Conservation (phyloP, 495 filamentous ascomycete genomes). For the Aspergillus baeticus region DNA sequence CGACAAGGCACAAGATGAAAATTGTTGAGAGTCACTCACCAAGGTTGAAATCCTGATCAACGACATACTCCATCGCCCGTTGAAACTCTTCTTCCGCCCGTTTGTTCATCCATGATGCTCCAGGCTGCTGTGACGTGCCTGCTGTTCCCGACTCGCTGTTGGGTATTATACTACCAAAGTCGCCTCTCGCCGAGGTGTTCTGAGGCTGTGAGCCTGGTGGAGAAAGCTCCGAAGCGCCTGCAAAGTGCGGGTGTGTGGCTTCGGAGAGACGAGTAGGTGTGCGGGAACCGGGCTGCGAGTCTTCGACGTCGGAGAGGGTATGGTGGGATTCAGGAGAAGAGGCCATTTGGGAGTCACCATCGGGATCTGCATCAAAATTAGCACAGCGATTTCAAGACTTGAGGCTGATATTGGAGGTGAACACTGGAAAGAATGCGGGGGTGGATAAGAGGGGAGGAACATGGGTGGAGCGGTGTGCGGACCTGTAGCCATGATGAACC, state of each 20-base stretch:
- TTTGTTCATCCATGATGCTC: constrained; percentile 58
- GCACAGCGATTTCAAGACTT: not conserved
- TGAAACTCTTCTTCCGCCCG: constrained; percentile 62
- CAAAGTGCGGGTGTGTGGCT: constrained; percentile 18
- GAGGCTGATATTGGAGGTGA: not conserved
- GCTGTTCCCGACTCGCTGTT: not conserved
- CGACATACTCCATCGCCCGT: constrained; percentile 44
- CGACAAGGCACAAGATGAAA: no score
- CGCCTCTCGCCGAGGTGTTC: constrained; percentile 8
- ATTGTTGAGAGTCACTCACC: constrained; percentile 27
- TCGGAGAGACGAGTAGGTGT: constrained; percentile 33
- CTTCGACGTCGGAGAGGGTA: constrained; percentile 26
- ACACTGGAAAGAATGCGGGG: constrained; percentile 6
- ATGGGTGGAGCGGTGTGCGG: constrained; percentile 6
- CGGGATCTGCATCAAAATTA: constrained; percentile 36
- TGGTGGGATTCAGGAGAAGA: constrained; percentile 47
- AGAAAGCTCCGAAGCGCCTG: constrained; percentile 44
- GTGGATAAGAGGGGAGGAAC: not conserved
- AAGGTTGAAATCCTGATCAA: constrained; percentile 49
- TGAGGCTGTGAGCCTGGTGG: constrained; percentile 54
- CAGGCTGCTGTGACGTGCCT: constrained; percentile 25
- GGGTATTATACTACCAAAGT: not conserved
- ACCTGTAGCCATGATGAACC: constrained; percentile 7
- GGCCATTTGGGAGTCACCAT: constrained; percentile 60
- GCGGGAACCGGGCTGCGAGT: constrained; percentile 30